Base-by-base conservation (phyloP, 352 stramenopile species). In the Pythium scleroteichum region DNA sequence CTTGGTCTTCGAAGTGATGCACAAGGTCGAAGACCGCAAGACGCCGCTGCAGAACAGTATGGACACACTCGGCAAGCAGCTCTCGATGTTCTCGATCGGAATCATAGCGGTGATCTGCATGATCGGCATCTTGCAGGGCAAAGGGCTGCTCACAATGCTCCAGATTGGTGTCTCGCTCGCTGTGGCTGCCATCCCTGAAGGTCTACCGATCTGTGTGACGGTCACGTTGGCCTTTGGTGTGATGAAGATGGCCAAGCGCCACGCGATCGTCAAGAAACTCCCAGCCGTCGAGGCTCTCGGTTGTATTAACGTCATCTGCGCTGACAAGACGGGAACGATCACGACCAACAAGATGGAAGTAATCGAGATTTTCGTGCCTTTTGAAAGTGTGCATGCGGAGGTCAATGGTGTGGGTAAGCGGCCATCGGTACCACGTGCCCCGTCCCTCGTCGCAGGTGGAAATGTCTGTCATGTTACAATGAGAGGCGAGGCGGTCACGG, bases 311-410 rank as follows among this genome's bases (percentile, higher is more conserved):
- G 90, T 98, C 7, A 87, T 97, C 24, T 98, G 82, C 44, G 85
- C 85, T 14, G 95, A 98, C 75, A 98, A 98, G 77, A 98, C 94
- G 2, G 95, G 95, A 14, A 98, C 95, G 19, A 84, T 98, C 51
- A 98, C 94, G 46, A 92, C 81, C 35, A 92, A 92, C 76, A 83
- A 92, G 71, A 94, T 92, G 85, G 76, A 87, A 45, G 85, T 92
- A 13, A 85, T 88, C 24, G 83, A 91, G 64, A 79, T 94, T 29
- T 94, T 91, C 42, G 78, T 92, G 27, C 84, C 84, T 12, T 90
- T 87, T 32, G 80, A 92, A 53, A 89, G 77, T 56, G 79, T 88
- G 26, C 78, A 80, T 33, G 82, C 81, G 6, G 73, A 86, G 46
- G 80, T 92, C 6, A 85, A 82, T 46, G 75, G 73, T n/a, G 63